A percentile compares a stretch with the other conserved stretches of the same genome.
phyloP scores from a whole-genome alignment of 176 grass and related monocot genomes.

The Paspalum vaginatum region DNA sequence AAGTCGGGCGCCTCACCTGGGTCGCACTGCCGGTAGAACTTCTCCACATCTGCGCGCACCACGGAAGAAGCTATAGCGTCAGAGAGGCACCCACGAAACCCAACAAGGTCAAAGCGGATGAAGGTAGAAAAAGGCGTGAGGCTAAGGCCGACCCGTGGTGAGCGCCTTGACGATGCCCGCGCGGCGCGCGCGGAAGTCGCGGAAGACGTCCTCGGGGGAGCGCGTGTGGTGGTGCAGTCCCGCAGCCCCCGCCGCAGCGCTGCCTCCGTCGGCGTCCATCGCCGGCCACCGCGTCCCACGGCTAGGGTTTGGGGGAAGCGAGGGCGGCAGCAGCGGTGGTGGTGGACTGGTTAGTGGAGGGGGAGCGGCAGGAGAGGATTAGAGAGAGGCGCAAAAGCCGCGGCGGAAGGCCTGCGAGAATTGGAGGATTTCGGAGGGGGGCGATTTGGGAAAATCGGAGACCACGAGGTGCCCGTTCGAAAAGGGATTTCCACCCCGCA shows the following conservation, averaged over 20 bases:
- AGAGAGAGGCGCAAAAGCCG: slow-evolving; percentile 7
- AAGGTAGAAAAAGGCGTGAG: slow-evolving; percentile 12
- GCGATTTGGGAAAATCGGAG: background rate
- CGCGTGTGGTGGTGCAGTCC: slow-evolving; percentile 50
- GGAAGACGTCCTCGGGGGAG: slow-evolving; percentile 74
- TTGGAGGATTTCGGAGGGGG: background rate
- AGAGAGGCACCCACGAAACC: background rate
- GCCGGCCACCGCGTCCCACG: slow-evolving; percentile 12
- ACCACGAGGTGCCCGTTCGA: background rate
- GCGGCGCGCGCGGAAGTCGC: slow-evolving; percentile 72
- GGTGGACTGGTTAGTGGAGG: slow-evolving; percentile 15
- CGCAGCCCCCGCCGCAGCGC: slow-evolving; percentile 12
- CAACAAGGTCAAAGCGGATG: background rate
- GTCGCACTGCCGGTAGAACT: slow-evolving; percentile 81
- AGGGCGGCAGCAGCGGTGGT: background rate
- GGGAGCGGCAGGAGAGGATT: slow-evolving; percentile 43
- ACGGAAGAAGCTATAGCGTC: slow-evolving; percentile 31
- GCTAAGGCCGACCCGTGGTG: slow-evolving; percentile 51
- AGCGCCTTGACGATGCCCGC: slow-evolving; percentile 82
- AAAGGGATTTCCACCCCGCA: background rate
- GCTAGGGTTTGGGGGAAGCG: slow-evolving; percentile 40
- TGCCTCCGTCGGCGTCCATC: slow-evolving; percentile 53
- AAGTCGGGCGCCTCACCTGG: slow-evolving; percentile 56
- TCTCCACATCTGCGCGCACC: slow-evolving; percentile 70
- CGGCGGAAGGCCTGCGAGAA: background rate